Conservation (phyloP, 1,284 basidiomycete genomes). For the Coriolopsis trogii region DNA sequence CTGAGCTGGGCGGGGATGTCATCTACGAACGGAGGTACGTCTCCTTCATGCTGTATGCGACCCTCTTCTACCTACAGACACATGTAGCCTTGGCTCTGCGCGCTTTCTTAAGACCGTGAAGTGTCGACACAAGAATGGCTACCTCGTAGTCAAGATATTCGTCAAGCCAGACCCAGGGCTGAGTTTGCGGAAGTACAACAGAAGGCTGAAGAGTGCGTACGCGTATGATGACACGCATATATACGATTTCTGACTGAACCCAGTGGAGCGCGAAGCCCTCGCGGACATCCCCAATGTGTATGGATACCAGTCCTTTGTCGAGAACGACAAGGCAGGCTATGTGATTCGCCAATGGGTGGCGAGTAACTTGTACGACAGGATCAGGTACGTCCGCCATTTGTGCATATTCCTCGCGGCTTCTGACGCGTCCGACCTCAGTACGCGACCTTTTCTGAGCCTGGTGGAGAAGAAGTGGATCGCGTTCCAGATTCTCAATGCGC, state of each 20-base stretch:
- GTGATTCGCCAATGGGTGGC: conserved; percentile 95
- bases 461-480: conserved; percentile 99
- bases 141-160: conserved; percentile 81
- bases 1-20: conserved; percentile 84
- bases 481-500: conserved; percentile 88
- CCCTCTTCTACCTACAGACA: conserved; percentile 2
- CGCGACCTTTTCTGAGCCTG: conserved; percentile 88
- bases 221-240: neutral
- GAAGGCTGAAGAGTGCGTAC: conserved; percentile 64
- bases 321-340: conserved; percentile 97
- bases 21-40: conserved; percentile 88
- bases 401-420: neutral
- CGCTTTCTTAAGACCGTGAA: conserved; percentile 94
- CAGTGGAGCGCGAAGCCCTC: conserved; percentile 86
- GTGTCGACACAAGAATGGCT: conserved; percentile 72
- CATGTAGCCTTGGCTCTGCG: conserved; percentile 79
- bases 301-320: conserved; percentile 88
- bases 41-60: neutral
- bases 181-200: conserved; percentile 62
- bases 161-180: conserved; percentile 75
- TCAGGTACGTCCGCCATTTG: conserved; percentile 67
- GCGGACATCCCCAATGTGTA: conserved; percentile 88
- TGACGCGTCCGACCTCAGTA: conserved; percentile 54
- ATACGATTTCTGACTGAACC: conserved; percentile 3
- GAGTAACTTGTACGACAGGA: conserved; percentile 95